These are phyloP conservation scores for Leccinellum luteum DNA, from an alignment of 768 basidiomycete species.

Conservation along the genomic window DNA sequence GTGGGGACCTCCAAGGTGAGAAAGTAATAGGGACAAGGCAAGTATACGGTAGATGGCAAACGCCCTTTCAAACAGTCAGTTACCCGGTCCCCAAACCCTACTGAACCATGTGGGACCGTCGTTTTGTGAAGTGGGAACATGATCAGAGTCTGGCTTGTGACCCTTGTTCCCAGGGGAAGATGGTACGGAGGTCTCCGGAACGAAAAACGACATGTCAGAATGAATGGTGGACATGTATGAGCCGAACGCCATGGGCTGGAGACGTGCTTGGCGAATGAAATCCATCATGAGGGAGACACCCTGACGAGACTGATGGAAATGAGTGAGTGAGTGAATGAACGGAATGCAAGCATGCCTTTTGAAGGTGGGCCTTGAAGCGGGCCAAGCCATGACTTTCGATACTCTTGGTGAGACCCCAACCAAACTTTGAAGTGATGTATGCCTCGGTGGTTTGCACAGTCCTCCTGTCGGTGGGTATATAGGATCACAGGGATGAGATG, in stretches of 20 bases:
- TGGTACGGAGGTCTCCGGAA: slow-evolving; percentile 19
- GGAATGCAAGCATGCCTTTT: slow-evolving; percentile 53
- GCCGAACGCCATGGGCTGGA: slow-evolving; percentile 47
- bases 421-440: slow-evolving; percentile 82
- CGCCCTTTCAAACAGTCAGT: slow-evolving; percentile 4
- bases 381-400: slow-evolving; percentile 86
- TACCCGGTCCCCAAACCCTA: slow-evolving; percentile 24
- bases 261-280: slow-evolving; percentile 75
- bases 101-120: slow-evolving; percentile 21
- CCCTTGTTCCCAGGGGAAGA: slow-evolving; percentile 13
- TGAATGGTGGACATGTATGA: slow-evolving; percentile 35
- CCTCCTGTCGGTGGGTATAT: slow-evolving; percentile 44
- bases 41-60: slow-evolving; percentile 16
- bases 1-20: slow-evolving; percentile 12
- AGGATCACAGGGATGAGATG: neutral
- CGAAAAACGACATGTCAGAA: slow-evolving; percentile 30
- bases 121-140: slow-evolving; percentile 9
- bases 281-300: slow-evolving; percentile 82
- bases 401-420: slow-evolving; percentile 83
- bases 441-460: slow-evolving; percentile 87
- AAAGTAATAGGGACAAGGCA: slow-evolving; percentile 10
- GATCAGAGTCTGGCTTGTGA: slow-evolving; percentile 19
- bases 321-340: neutral
- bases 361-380: slow-evolving; percentile 84
- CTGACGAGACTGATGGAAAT: slow-evolving; percentile 65